These are phyloP conservation scores for Scenedesmus sp. DNA, from an alignment of 163 green algal species.

Conservation along the genomic window DNA sequence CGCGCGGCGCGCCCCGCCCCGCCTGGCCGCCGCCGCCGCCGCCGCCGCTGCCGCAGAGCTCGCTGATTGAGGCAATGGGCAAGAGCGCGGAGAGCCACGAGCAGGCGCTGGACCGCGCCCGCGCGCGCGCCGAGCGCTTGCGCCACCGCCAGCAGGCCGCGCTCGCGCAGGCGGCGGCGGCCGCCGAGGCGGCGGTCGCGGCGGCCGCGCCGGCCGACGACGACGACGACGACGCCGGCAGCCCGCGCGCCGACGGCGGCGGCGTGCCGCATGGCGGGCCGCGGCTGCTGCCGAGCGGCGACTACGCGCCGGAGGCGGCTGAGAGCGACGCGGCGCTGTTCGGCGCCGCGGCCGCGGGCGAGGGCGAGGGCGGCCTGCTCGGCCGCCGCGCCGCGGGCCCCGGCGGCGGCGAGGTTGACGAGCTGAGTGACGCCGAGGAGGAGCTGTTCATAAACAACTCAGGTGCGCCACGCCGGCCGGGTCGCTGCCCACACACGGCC, in stretches of 20 bases:
- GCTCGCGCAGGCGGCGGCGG: not conserved
- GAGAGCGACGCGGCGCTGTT: slow-evolving; percentile 13
- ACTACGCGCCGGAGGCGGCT: not conserved
- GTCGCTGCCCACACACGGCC: too few species aligned
- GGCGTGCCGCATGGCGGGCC: too few species aligned
- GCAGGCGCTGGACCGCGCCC: not conserved
- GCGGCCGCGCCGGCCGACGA: not conserved
- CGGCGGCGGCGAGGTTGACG: not conserved
- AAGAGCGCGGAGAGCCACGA: not conserved
- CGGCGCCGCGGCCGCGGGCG: too few species aligned
- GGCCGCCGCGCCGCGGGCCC: too few species aligned
- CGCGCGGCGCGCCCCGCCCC: too few species aligned
- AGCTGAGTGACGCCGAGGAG: slow-evolving; percentile 27
- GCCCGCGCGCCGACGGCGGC: too few species aligned
- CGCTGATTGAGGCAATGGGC: too few species aligned
- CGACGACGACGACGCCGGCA: too few species aligned
- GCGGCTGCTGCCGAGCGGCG: slow-evolving; percentile 29
- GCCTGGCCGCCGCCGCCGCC: too few species aligned
- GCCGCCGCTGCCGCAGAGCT: too few species aligned
- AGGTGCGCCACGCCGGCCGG: too few species aligned
- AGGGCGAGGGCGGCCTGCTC: not conserved
- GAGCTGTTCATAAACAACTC: slow-evolving; percentile 18
- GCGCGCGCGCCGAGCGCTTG: not conserved
- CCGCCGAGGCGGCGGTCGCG: not conserved
- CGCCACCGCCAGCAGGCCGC: slow-evolving; percentile 8